These are phyloP conservation scores for Eustoma russellianum DNA, from an alignment of 257 asterid genomes.

Conservation along the genomic window DNA sequence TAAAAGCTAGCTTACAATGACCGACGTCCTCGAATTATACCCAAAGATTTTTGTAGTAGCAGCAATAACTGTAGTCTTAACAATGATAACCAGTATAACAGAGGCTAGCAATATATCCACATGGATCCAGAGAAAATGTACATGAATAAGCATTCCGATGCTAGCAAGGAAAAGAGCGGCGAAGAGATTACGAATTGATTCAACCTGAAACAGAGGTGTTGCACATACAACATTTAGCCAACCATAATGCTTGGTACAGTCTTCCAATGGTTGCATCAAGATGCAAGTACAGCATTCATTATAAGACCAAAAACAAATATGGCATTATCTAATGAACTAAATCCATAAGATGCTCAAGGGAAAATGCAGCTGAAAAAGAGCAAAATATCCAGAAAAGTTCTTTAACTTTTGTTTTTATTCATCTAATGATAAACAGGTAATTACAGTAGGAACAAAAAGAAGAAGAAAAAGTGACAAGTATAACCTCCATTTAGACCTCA, in stretches of 20 bases:
- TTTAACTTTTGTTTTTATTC: too few relatives aligned
- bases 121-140: slow-evolving; percentile 93
- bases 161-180: slow-evolving; percentile 96
- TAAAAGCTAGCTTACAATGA: slow-evolving; percentile 44
- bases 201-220: slow-evolving; percentile 52
- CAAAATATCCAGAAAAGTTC: too few relatives aligned
- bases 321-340: background rate
- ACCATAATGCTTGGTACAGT: background rate
- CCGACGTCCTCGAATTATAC: slow-evolving; percentile 61
- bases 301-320: too few relatives aligned
- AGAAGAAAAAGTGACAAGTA: too few relatives aligned
- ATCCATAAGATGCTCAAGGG: background rate
- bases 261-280: background rate
- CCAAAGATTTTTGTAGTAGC: slow-evolving; percentile 64
- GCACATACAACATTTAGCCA: background rate
- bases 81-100: slow-evolving; percentile 73
- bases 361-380: background rate
- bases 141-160: slow-evolving; percentile 91
- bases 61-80: slow-evolving; percentile 75
- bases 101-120: slow-evolving; percentile 94
- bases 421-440: too few relatives aligned
- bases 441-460: too few relatives aligned
- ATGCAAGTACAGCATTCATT: background rate
- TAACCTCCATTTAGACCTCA: too few relatives aligned
- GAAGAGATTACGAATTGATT: slow-evolving; percentile 90